Conservation (phyloP, 129 eudicot genomes). For the Logfia minima region DNA sequence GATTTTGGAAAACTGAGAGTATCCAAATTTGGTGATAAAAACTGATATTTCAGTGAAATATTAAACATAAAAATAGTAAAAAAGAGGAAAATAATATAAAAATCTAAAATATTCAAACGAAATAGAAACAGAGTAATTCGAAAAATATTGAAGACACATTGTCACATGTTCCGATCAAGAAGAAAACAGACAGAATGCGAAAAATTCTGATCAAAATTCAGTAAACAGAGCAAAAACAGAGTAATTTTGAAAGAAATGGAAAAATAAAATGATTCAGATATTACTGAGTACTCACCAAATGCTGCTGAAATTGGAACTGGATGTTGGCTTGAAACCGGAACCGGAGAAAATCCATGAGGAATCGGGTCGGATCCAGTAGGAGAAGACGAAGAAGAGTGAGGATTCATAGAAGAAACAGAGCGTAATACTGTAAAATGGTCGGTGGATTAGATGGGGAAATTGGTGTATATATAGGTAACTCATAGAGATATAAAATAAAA, state of each 20-base stretch:
- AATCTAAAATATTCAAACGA: no score
- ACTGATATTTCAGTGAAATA: neutral
- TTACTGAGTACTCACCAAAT: constrained; percentile 8
- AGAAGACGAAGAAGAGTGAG: constrained; percentile 13
- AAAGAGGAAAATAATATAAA: no score
- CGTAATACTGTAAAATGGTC: constrained; percentile 3
- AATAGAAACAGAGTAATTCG: no score
- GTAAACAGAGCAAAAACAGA: neutral
- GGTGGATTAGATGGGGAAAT: neutral
- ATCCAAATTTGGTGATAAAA: no score
- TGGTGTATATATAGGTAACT: constrained; percentile 27
- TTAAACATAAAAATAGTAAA: neutral
- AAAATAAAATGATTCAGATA: neutral
- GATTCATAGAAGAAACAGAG: constrained; percentile 13
- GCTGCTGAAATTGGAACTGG: neutral
- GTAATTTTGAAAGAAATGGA: neutral
- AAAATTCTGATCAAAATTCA: neutral
- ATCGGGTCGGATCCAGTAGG: constrained; percentile 23
- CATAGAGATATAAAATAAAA: neutral
- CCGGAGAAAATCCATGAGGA: neutral
- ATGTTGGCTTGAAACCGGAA: neutral
- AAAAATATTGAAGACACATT: no score
- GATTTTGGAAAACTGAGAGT: no score
- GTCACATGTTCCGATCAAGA: no score
- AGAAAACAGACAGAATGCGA: no score